phyloP scores from a whole-genome alignment of 345 rosid genomes.

The Pelargonium nanum region DNA sequence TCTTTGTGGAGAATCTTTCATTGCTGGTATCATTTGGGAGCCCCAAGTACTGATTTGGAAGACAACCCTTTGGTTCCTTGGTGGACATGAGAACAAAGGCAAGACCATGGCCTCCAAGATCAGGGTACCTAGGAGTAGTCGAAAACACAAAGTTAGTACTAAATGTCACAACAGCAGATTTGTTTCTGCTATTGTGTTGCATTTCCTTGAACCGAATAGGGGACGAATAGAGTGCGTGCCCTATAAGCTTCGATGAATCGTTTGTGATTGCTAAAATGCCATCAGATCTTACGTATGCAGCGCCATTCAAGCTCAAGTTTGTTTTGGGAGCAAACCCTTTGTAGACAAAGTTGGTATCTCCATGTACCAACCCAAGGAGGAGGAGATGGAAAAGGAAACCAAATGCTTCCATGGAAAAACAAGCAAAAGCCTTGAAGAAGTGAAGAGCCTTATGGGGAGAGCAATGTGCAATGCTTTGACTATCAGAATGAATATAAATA shows the following conservation, averaged over 20 bases:
- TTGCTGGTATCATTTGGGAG: slow-evolving; percentile 17
- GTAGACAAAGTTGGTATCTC: slow-evolving; percentile 3
- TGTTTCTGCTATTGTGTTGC: slow-evolving; percentile 10
- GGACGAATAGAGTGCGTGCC: slow-evolving; percentile 24
- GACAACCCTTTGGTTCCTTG: slow-evolving; percentile 6
- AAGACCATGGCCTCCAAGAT: slow-evolving; percentile 29
- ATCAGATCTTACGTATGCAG: slow-evolving; percentile 14
- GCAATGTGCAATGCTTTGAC: not conserved
- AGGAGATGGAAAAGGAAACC: not conserved
- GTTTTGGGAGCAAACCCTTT: not conserved
- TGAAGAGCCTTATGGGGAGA: not conserved
- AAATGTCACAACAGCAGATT: slow-evolving; percentile 15
- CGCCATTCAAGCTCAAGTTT: slow-evolving; percentile 18
- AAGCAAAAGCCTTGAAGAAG: not conserved
- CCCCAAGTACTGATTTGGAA: slow-evolving; percentile 25
- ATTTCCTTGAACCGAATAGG: slow-evolving; percentile 5
- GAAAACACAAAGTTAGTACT: slow-evolving; percentile 33
- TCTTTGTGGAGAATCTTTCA: slow-evolving; percentile 17
- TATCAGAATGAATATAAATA: too few species aligned
- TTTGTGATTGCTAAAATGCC: slow-evolving; percentile 15
- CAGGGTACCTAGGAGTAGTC: slow-evolving; percentile 18
- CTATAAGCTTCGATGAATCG: slow-evolving; percentile 8
- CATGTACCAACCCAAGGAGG: not conserved
- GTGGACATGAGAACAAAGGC: slow-evolving; percentile 31
- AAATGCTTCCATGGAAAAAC: slow-evolving; percentile 3